These are phyloP conservation scores for Stachybotrys echinatus DNA, from an alignment of 2,329 filamentous ascomycete species.

Conservation along the genomic window DNA sequence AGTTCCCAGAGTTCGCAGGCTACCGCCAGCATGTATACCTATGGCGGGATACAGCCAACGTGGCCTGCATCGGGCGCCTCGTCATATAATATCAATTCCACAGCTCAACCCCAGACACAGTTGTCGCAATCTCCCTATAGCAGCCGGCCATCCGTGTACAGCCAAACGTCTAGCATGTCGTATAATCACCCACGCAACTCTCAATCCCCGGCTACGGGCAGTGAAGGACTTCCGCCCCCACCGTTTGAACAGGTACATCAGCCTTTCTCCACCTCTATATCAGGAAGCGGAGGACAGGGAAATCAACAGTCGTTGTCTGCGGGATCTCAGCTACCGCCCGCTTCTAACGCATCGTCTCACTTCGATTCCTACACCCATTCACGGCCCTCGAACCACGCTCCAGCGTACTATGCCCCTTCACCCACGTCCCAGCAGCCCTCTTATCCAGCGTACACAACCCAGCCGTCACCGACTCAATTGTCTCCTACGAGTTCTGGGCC, in stretches of 20 bases:
- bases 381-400: slow-evolving; percentile 51
- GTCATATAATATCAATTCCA: slow-evolving; percentile 50
- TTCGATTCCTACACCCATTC: slow-evolving; percentile 50
- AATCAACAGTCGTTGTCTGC: slow-evolving; percentile 20
- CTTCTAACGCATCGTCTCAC: slow-evolving; percentile 48
- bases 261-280: slow-evolving; percentile 57
- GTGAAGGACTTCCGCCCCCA: slow-evolving; percentile 59
- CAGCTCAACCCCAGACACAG: slow-evolving; percentile 12
- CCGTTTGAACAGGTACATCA: slow-evolving; percentile 64
- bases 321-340: slow-evolving; percentile 39
- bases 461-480: slow-evolving; percentile 32
- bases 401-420: slow-evolving; percentile 56
- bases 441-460: slow-evolving; percentile 37
- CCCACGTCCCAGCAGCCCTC: slow-evolving; percentile 40
- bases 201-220: slow-evolving; percentile 45
- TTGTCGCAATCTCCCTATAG: slow-evolving; percentile 21
- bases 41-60: slow-evolving; percentile 43
- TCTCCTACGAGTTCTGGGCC: slow-evolving; percentile 39
- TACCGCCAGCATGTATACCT: slow-evolving; percentile 43
- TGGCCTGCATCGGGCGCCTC: slow-evolving; percentile 52
- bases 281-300: slow-evolving; percentile 31
- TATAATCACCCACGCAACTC: slow-evolving; percentile 26
- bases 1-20: slow-evolving; percentile 54
- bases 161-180: slow-evolving; percentile 42
- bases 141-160: slow-evolving; percentile 34